Percentiles rank a stretch among this genome's conserved stretches.
Evolutionary conservation across 495 filamentous ascomycete genomes (phyloP).

Genomic region (Daldinia grandis): DNA sequence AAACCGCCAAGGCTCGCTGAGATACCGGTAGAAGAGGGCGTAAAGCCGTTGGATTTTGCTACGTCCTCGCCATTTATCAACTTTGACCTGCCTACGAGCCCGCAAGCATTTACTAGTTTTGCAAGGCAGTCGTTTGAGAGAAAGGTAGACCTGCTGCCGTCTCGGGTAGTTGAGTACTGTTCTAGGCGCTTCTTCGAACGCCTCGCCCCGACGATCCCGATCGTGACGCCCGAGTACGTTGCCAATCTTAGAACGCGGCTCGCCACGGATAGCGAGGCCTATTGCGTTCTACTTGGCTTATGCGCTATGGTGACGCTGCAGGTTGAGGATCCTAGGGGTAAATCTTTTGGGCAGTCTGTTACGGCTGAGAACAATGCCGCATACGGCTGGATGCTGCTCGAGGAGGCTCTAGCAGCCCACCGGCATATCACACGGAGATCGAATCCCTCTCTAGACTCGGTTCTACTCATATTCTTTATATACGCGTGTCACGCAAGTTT

Average conservation of each 20-base stretch:
- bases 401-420: constrained; percentile 38
- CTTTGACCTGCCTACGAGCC: constrained; percentile 25
- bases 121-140: constrained; percentile 31
- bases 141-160: constrained; percentile 25
- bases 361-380: constrained; percentile 37
- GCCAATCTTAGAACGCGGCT: constrained; percentile 34
- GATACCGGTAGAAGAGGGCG: background rate
- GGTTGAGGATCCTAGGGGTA: constrained; percentile 41
- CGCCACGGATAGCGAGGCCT: constrained; percentile 41
- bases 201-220: constrained; percentile 54
- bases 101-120: constrained; percentile 33
- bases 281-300: constrained; percentile 47
- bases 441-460: constrained; percentile 63
- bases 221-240: constrained; percentile 47
- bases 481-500: constrained; percentile 75
- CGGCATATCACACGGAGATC: constrained; percentile 33
- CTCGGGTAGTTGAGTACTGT: constrained; percentile 44
- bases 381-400: constrained; percentile 45
- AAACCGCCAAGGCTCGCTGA: constrained; percentile 6
- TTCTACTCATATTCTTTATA: constrained; percentile 74
- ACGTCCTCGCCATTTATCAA: constrained; percentile 15
- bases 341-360: constrained; percentile 25
- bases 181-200: constrained; percentile 51
- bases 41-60: constrained; percentile 1
- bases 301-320: constrained; percentile 50